Percentiles rank a stretch among this genome's conserved stretches.
Evolutionary conservation across 176 grass and related monocot species (phyloP).

Genomic region (Cenchrus purpureus): DNA sequence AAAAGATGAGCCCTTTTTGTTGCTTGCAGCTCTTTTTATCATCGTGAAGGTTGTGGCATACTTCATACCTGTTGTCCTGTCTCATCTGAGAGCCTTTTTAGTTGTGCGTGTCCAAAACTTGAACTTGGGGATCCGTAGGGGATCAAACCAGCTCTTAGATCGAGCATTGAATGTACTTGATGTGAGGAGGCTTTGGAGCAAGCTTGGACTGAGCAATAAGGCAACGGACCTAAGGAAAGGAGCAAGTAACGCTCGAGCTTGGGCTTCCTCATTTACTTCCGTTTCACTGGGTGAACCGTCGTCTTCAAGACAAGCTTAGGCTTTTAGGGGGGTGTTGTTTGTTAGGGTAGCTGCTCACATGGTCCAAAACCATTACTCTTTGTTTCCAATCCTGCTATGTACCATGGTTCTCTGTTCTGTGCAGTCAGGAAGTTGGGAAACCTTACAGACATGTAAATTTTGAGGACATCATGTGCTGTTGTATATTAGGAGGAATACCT

Average conservation of each 20-base stretch:
- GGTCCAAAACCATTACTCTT: conserved; percentile 35
- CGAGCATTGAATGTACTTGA: conserved; percentile 49
- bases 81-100: conserved; percentile 58
- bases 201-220: conserved; percentile 66
- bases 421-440: conserved; percentile 41
- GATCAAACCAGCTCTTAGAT: conserved; percentile 62
- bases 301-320: conserved; percentile 57
- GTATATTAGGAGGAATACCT: conserved; percentile 60
- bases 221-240: conserved; percentile 70
- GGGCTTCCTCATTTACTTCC: conserved; percentile 89
- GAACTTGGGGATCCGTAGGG: conserved; percentile 55
- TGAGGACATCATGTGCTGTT: conserved; percentile 47
- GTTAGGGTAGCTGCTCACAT: conserved; percentile 51
- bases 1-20: conserved; percentile 52
- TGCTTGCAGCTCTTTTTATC: conserved; percentile 58
- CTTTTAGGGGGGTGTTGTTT: conserved; percentile 30
- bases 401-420: conserved; percentile 36
- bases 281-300: conserved; percentile 85
- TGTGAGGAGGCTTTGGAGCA: conserved; percentile 71
- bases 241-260: conserved; percentile 79
- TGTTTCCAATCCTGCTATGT: conserved; percentile 48
- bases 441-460: conserved; percentile 74
- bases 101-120: conserved; percentile 34
- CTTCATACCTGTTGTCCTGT: conserved; percentile 38
- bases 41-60: conserved; percentile 38